Evolutionary conservation across 2,329 filamentous ascomycete species (phyloP), one percentile per base, ranked within the genome.

Genomic region (Tolypocladium inflatum): DNA sequence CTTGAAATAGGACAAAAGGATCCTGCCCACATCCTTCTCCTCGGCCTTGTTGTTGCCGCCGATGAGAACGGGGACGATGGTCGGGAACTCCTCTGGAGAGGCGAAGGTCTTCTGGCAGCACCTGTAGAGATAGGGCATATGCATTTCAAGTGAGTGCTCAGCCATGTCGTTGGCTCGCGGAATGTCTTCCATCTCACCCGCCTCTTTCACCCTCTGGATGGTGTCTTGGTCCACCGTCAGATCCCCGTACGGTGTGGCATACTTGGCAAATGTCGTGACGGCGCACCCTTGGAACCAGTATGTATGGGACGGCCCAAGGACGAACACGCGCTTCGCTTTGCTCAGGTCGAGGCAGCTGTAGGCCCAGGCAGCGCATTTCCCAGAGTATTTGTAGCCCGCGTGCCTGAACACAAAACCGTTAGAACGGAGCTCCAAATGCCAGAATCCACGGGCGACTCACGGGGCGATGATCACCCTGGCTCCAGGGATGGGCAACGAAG

Each of bases 81-180:
- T 82, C 0, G 93, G 91, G 64, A 89, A 90, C 4, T 80, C 68
- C 1, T 80, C 74, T 0, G 74, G 68, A 0, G 77, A 74, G 0
- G 73, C 74, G 61, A 83, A 81, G 0, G 77, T 78, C 59, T 78
- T 74, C 55, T 80, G 67, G 2, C 85, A 79, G 56, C 89, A 84
- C 69, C 92, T 91, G 78, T 91, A 92, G 62, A 97, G 88, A 68
- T 95, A 97, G 0, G 94, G 93, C 10, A 97, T 80, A 65, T 99
- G 94, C 88, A 99, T 96, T 76, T 99, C 94, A 2, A 97, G 81
- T 55, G 90, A 96, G 73, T 99, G 94, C 73, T 99, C 94, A 6
- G 83, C 81, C 61, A 91, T 83, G 67, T 99, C 94, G 7, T 85
- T 78, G 4, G 76, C 67, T 21, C 72, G 73, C 2, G 81, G 83